Evolutionary conservation across 169 alveolate genomes (phyloP), one percentile per base, ranked within the genome.

Genomic region (Plasmodium berghei): DNA sequence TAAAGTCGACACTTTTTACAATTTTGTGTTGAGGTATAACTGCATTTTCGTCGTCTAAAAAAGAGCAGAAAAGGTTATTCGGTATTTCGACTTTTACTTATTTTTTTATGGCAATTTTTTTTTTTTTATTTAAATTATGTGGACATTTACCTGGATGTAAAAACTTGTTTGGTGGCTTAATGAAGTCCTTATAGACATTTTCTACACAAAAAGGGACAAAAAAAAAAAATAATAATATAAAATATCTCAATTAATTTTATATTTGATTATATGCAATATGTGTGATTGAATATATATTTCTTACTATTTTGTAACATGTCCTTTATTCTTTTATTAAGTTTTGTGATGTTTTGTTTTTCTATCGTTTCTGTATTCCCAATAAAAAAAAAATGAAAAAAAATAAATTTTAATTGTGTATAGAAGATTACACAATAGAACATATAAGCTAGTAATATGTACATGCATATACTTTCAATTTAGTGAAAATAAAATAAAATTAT

Each of bases 101-200:
- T 52, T 3, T 16, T 14, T 16, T 34, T 0, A 22, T 1, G n/a
- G n/a, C n/a, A n/a, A n/a, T n/a, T n/a, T 28, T 28, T 28, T 28
- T 3, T 4, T 3, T 34, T 34, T 34, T 34, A 3, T 12, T 52
- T 14, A 9, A 52, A 52, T 52, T 52, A 16, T 16, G 3, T 16
- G 3, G 20, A 6, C 22, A 16, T 48, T 26, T 91, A 94, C 96
- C 96, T 92, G 96, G 96, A 59, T 94, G 73, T 45, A 94, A 64
- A 48, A 94, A 94, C 73, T 83, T 94, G 56, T 94, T 94, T 26
- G 93, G 93, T 59, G 91, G 91, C 56, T 48, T 64, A 62, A 75
- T 72, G 20, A 93, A 92, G 14, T 89, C 92, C 10, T 92, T 64
- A 48, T 92, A 92, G 18, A 61, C 14, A 34, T 80, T 67, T 80